Evolutionary conservation across 1,284 basidiomycete genomes (phyloP), one percentile per base, ranked within the genome.

Genomic region (Puccinia polysora): DNA sequence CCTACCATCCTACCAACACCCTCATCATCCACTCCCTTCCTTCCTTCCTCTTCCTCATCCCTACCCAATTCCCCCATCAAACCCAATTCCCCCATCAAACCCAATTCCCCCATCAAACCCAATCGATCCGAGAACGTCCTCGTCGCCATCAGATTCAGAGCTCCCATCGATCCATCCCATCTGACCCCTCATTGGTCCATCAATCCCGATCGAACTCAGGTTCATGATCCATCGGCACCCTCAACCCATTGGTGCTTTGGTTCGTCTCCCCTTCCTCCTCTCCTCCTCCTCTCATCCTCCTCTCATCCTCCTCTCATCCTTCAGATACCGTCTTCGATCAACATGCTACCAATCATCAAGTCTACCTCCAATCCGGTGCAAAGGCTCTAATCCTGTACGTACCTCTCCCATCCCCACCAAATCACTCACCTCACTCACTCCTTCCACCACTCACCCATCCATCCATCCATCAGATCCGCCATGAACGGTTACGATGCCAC

Each of bases 401-500:
- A 6, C 18, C 43, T 60, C 12, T 15, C 55, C 10, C 36, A 6
- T 58, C 7, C 5, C 36, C 20, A 23, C 36, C 4, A 30, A 10
- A 7, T n/a, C 36, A 38, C 30, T 58, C 43, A 5, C 56, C 23
- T 20, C 23, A 2, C 4, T 59, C 10, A 36, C 38, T 4, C 32
- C 3, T 3, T 56, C n/a, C 5, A 55, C 28, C n/a, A 32, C 28
- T 85, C 47, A 78, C 81, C 0, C 82, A 83, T 0, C 77, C 84
- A 18, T 43, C 7, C 10, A 25, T 55, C 28, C 15, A 82, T 85
- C 1, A 78, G 81, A 74, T 89, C 91, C n/a, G 90, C 92, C 8
- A 96, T 97, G 90, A 91, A 95, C 62, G 95, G 95, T 10, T 97
- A 87, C 83, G 97, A 98, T 79, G 86, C 92, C 12, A 91, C 97